Percentiles rank a stretch among this genome's conserved stretches.
Conservation (phyloP, 2,329 filamentous ascomycete species). For the Onygena corvina region DNA sequence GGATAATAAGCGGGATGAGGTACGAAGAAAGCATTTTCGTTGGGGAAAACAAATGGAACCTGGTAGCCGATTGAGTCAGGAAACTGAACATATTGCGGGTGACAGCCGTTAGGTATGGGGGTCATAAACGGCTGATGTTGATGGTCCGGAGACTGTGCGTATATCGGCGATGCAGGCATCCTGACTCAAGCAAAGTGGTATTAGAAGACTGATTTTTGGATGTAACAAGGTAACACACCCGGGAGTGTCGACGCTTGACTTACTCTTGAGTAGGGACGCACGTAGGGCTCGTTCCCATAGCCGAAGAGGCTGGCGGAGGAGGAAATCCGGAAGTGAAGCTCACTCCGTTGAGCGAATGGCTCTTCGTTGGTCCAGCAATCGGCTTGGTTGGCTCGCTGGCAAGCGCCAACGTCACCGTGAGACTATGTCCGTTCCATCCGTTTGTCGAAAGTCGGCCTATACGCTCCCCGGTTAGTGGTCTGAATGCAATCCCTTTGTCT, state of each 20-base stretch:
- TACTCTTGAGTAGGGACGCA: constrained; percentile 30
- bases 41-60: constrained; percentile 13
- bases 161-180: constrained; percentile 14
- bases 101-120: constrained; percentile 6
- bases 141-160: constrained; percentile 13
- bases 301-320: constrained; percentile 20
- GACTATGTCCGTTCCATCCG: constrained; percentile 34
- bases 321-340: constrained; percentile 23
- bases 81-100: constrained; percentile 10
- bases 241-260: constrained; percentile 10
- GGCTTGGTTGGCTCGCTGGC: constrained; percentile 32
- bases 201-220: background rate
- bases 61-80: constrained; percentile 15
- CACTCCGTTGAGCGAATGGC: constrained; percentile 23
- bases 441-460: constrained; percentile 32
- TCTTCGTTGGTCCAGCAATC: constrained; percentile 33
- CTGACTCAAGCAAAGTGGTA: constrained; percentile 1
- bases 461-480: background rate
- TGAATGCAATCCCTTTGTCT: background rate
- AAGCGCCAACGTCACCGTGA: constrained; percentile 32
- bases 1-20: constrained; percentile 23
- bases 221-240: background rate
- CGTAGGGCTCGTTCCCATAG: constrained; percentile 22
- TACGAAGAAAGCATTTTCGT: constrained; percentile 16
- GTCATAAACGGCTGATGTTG: constrained; percentile 11